Evolutionary conservation across 371 early-diverging fungal species (phyloP).

Genomic region (Nosema granulosis): DNA sequence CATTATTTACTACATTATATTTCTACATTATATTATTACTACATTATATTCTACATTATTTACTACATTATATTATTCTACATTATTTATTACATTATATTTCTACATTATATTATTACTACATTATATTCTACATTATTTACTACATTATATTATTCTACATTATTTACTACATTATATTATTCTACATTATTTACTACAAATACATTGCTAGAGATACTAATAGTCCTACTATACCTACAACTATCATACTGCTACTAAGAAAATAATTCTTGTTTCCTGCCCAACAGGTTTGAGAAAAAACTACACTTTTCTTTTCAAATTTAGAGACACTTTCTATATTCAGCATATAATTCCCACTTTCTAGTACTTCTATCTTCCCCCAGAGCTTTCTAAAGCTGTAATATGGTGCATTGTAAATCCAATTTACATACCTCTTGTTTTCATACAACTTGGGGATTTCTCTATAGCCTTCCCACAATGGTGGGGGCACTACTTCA

Average conservation of each 20-base stretch:
- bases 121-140: no score
- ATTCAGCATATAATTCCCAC: slow-evolving; percentile 47
- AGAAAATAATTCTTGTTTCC: slow-evolving; percentile 59
- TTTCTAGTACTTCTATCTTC: slow-evolving; percentile 20
- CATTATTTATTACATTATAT: not conserved
- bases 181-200: not conserved
- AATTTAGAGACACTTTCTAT: slow-evolving; percentile 45
- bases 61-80: not conserved
- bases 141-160: not conserved
- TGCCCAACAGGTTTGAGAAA: slow-evolving; percentile 25
- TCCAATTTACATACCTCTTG: slow-evolving; percentile 91
- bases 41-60: not conserved
- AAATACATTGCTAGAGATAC: not conserved
- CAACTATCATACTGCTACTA: slow-evolving; percentile 31
- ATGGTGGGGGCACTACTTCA: slow-evolving; percentile 67
- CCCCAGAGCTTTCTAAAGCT: slow-evolving; percentile 90
- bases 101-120: no score
- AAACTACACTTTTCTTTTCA: slow-evolving; percentile 39
- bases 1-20: no score
- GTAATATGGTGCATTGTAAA: slow-evolving; percentile 86
- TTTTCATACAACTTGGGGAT: slow-evolving; percentile 73
- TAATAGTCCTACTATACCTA: slow-evolving; percentile 40
- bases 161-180: not conserved
- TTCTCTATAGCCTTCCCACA: slow-evolving; percentile 64
- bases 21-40: not conserved